These are phyloP conservation scores for Microcyclosporella mali DNA, from an alignment of 2,329 filamentous ascomycete species.

Conservation along the genomic window DNA sequence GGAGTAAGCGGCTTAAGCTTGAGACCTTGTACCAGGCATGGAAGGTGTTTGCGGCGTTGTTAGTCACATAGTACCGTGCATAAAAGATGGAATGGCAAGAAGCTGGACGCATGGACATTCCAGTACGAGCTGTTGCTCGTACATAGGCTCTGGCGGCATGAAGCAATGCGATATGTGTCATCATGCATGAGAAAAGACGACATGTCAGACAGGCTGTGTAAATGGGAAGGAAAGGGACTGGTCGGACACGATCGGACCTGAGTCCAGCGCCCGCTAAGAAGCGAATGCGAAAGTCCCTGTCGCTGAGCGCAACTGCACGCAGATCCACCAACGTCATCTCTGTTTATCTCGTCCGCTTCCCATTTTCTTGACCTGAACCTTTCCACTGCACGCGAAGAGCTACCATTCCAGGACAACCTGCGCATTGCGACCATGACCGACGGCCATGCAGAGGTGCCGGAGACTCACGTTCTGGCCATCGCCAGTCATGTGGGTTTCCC, in stretches of 20 bases:
- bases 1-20: slow-evolving; percentile 39
- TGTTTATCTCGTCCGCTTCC: too few species aligned
- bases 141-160: not conserved
- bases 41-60: slow-evolving; percentile 1
- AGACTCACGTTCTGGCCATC: slow-evolving; percentile 71
- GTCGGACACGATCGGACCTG: too few species aligned
- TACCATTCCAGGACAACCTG: not conserved
- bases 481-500: slow-evolving; percentile 79
- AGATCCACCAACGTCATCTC: too few species aligned
- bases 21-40: not conserved
- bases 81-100: not conserved
- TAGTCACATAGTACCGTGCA: not conserved
- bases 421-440: slow-evolving; percentile 12
- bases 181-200: slow-evolving; percentile 4
- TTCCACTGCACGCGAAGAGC: slow-evolving; percentile 1
- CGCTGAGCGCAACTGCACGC: too few species aligned
- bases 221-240: not conserved
- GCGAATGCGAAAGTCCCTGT: too few species aligned
- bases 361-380: too few species aligned
- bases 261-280: too few species aligned
- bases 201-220: too few species aligned
- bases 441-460: slow-evolving; percentile 41
- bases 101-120: slow-evolving; percentile 1
- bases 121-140: not conserved
- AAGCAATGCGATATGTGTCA: slow-evolving; percentile 6